Conservation (phyloP, 169 alveolate genomes). For the Plasmodium gaboni region DNA sequence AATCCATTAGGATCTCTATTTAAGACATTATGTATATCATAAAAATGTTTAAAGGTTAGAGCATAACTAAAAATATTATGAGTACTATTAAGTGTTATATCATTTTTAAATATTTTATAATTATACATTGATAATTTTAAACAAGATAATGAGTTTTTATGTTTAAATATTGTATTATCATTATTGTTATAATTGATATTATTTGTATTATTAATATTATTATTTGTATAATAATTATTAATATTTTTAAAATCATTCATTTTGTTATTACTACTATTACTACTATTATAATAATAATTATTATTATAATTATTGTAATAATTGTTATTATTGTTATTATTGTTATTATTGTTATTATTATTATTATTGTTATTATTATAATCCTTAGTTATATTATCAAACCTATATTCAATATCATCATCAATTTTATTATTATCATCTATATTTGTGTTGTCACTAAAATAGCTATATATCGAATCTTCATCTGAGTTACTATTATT, state of each 20-base stretch:
- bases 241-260: not conserved
- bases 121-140: slow-evolving; percentile 31
- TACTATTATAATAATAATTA: no score
- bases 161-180: not conserved
- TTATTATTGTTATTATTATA: no score
- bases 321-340: no score
- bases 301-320: no score
- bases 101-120: slow-evolving; percentile 19
- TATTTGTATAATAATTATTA: slow-evolving; percentile 10
- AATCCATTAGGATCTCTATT: slow-evolving; percentile 67
- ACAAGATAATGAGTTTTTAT: not conserved
- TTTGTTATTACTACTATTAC: no score
- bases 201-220: slow-evolving; percentile 14
- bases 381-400: no score
- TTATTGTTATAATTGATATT: not conserved
- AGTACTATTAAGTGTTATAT: not conserved
- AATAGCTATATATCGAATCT: slow-evolving; percentile 17
- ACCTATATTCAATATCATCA: no score
- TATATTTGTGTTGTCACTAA: slow-evolving; percentile 21
- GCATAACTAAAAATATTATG: slow-evolving; percentile 10
- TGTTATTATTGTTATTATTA: no score
- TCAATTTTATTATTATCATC: not conserved
- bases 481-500: slow-evolving; percentile 28
- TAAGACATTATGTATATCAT: slow-evolving; percentile 51
- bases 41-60: slow-evolving; percentile 43